These are phyloP conservation scores for Pythium utonaiense DNA, from an alignment of 352 stramenopile genomes.

Conservation along the genomic window DNA sequence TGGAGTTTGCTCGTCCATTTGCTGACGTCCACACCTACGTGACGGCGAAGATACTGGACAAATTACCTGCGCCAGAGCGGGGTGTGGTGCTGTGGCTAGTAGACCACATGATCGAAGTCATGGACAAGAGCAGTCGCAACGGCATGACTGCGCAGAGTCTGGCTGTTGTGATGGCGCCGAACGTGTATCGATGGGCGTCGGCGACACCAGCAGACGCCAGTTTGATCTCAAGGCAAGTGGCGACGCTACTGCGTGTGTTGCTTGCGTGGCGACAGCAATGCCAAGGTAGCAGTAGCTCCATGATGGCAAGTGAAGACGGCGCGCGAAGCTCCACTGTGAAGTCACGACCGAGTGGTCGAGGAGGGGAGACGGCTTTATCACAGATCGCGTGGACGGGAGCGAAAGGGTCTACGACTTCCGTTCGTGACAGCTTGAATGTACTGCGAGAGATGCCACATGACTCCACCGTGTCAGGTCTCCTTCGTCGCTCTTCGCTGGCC, in stretches of 20 bases:
- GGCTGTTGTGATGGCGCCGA: constrained; percentile 54
- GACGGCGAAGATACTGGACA: constrained; percentile 19
- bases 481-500: too few relatives aligned
- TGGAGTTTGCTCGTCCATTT: constrained; percentile 14
- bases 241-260: constrained; percentile 38
- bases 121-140: constrained; percentile 31
- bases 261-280: constrained; percentile 30
- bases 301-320: not conserved
- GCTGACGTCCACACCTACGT: constrained; percentile 6
- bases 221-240: constrained; percentile 26
- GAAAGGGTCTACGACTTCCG: not conserved
- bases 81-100: constrained; percentile 60
- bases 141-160: constrained; percentile 51
- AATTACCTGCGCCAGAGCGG: constrained; percentile 29
- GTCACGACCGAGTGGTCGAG: not conserved
- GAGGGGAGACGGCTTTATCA: not conserved
- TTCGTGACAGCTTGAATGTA: constrained; percentile 6
- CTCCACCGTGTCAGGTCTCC: constrained; percentile 11
- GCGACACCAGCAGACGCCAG: constrained; percentile 22
- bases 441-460: not conserved
- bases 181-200: constrained; percentile 36
- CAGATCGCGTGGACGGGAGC: not conserved
- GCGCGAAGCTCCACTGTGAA: not conserved
- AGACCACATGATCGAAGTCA: constrained; percentile 61
- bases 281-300: not conserved